Conservation (phyloP, 495 filamentous ascomycete genomes). For the Cercophora scortea region DNA sequence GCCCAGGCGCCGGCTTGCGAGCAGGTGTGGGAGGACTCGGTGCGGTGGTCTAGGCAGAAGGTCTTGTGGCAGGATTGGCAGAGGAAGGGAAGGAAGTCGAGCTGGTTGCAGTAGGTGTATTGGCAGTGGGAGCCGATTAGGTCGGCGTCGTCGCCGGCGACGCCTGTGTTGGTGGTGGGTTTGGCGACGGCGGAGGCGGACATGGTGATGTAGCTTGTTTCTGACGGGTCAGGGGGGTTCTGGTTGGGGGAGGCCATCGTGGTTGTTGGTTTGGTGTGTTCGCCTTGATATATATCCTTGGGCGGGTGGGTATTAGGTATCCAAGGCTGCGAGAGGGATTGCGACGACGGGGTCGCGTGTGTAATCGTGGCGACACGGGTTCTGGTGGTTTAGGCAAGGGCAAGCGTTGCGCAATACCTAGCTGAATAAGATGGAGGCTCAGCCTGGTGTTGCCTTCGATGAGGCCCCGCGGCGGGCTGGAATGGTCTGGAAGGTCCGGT, state of each 20-base stretch:
- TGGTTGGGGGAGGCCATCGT: conserved; percentile 37
- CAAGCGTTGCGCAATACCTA: too few species aligned
- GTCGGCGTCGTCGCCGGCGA: conserved; percentile 50
- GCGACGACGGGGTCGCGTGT: not conserved
- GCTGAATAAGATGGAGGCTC: too few species aligned
- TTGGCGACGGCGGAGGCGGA: conserved; percentile 45
- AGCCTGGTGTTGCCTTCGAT: too few species aligned
- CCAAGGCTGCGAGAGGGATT: not conserved
- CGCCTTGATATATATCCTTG: not conserved
- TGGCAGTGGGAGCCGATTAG: conserved; percentile 89
- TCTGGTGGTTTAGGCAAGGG: too few species aligned
- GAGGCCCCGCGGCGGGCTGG: not conserved
- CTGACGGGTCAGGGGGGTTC: conserved; percentile 14
- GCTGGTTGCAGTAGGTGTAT: conserved; percentile 79
- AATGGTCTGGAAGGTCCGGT: conserved; percentile 1
- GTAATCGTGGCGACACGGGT: too few species aligned
- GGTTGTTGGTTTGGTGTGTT: not conserved
- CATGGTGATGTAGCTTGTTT: conserved; percentile 44
- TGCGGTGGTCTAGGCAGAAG: conserved; percentile 93
- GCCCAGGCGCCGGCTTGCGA: conserved; percentile 82
- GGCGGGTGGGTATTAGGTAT: not conserved
- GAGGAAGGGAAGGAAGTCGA: conserved; percentile 93
- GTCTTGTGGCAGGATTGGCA: conserved; percentile 82
- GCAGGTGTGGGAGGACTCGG: conserved; percentile 77
- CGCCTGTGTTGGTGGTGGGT: conserved; percentile 46